Base-by-base conservation (phyloP, 1,139 yeast genomes). In the Sugiyamaella japonica region DNA sequence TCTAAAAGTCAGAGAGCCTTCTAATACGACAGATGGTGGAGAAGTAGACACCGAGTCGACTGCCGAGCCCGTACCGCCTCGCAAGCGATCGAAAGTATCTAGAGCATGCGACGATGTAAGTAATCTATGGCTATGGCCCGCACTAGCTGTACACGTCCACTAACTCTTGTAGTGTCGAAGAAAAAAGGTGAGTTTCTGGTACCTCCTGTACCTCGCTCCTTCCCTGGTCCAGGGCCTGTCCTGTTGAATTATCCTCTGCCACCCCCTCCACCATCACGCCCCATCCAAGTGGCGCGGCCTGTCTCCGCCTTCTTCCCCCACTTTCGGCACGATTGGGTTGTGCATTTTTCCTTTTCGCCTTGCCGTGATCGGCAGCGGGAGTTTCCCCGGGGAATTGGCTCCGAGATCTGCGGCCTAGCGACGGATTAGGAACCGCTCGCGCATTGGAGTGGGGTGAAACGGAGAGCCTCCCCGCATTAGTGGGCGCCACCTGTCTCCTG, bases 91-190 rank as follows among this genome's bases (percentile, higher is more conserved):
- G 39, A 74, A 74, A 55, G 76, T 73, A 4, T 73, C 77, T 6
- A 63, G 78, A 29, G 77, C 77, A 15, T 74, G 77, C 61, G 77
- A 74, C 60, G 77, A 74, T 59, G 69, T 65, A 51, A 53, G 68
- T 60, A 17, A 12, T 4, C 34, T 29, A 29, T 29, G 34, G 3
- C 34, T 29, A 28, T 28, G 31, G n/a, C 34, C 7, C 31, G 31
- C 31, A 7, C 6, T 28, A 28, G 34, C 34, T 29, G 7, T 29
- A 29, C 8, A 15, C 10, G 8, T 23, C 15, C 10, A 44, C 45
- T 44, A 44, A 43, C 44, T 20, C 12, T 29, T 37, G 12, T 37
- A 65, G 65, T 72, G 75, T 53, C 73, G 75, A 25, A 64, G 74
- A 28, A 72, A 71, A 63, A 72, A 70, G 62, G 72, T 69, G 59